These are phyloP conservation scores for Zymoseptoria tritici DNA, from an alignment of 2,329 filamentous ascomycete species.

Conservation along the genomic window DNA sequence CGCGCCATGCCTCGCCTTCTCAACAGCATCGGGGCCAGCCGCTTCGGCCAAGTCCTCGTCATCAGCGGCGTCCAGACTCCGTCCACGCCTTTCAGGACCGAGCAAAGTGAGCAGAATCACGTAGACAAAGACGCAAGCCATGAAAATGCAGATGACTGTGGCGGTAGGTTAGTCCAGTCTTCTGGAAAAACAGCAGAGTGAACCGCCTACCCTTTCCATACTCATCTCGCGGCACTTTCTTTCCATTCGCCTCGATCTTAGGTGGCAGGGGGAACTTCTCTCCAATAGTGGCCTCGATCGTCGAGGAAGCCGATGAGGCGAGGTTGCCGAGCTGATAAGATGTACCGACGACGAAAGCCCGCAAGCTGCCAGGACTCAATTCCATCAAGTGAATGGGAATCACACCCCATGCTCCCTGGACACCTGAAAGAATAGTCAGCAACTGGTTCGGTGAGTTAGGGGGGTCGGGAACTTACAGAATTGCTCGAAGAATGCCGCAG, in stretches of 20 bases:
- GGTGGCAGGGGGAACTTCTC: slow-evolving; percentile 35
- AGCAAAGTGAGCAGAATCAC: slow-evolving; percentile 55
- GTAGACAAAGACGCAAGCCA: slow-evolving; percentile 70
- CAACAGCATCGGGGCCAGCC: slow-evolving; percentile 14
- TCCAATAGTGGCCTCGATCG: slow-evolving; percentile 37
- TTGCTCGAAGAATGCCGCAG: slow-evolving; percentile 71
- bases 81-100: slow-evolving; percentile 46
- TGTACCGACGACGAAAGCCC: slow-evolving; percentile 68
- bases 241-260: slow-evolving; percentile 33
- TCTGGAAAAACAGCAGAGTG: slow-evolving; percentile 43
- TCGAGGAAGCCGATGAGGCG: slow-evolving; percentile 41
- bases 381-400: slow-evolving; percentile 67
- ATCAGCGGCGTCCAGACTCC: slow-evolving; percentile 25
- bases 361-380: slow-evolving; percentile 62
- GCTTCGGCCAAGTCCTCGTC: slow-evolving; percentile 28
- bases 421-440: neutral
- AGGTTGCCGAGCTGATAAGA: slow-evolving; percentile 74
- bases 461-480: slow-evolving; percentile 27
- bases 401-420: slow-evolving; percentile 28
- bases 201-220: slow-evolving; percentile 52
- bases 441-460: neutral
- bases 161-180: neutral
- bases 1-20: slow-evolving; percentile 2
- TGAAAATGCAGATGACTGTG: slow-evolving; percentile 48
- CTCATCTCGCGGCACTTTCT: slow-evolving; percentile 33